Conservation (phyloP, 352 stramenopile species). For the Aphanomyces stellatus region DNA sequence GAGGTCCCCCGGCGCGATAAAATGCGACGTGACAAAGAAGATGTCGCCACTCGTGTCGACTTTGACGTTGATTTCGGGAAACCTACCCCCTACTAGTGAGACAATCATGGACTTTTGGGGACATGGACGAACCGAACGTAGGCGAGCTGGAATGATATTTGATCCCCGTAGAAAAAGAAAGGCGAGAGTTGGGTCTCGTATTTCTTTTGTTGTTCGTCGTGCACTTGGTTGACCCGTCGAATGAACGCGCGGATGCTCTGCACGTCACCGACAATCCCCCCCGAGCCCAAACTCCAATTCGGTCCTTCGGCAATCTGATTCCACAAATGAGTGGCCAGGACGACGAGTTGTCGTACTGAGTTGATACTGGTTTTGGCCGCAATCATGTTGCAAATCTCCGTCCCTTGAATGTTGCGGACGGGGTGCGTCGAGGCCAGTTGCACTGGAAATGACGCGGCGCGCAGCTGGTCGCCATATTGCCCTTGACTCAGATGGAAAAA, state of each 20-base stretch:
- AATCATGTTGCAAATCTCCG: conserved; percentile 9
- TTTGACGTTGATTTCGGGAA: conserved; percentile 14
- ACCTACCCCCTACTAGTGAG: neutral
- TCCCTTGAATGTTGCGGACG: neutral
- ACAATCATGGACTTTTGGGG: neutral
- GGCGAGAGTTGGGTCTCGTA: neutral
- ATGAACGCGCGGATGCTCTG: conserved; percentile 8
- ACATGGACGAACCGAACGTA: neutral
- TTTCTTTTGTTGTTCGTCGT: neutral
- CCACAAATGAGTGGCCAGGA: neutral
- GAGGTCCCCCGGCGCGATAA: neutral
- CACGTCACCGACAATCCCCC: conserved; percentile 14
- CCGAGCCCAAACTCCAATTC: conserved; percentile 20
- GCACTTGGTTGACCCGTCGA: neutral
- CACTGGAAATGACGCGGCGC: neutral
- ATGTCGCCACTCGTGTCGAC: conserved; percentile 10
- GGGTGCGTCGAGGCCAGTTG: neutral
- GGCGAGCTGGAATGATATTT: conserved; percentile 15
- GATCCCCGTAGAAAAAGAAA: conserved; percentile 15
- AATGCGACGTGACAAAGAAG: conserved; percentile 17
- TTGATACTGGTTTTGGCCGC: neutral
- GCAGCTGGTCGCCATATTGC: conserved; percentile 16
- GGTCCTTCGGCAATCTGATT: neutral
- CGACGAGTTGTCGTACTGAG: neutral
- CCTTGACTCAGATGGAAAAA: too few relatives aligned